Evolutionary conservation across 2,329 filamentous ascomycete species (phyloP).

Genomic region (Colletotrichum liaoningense): DNA sequence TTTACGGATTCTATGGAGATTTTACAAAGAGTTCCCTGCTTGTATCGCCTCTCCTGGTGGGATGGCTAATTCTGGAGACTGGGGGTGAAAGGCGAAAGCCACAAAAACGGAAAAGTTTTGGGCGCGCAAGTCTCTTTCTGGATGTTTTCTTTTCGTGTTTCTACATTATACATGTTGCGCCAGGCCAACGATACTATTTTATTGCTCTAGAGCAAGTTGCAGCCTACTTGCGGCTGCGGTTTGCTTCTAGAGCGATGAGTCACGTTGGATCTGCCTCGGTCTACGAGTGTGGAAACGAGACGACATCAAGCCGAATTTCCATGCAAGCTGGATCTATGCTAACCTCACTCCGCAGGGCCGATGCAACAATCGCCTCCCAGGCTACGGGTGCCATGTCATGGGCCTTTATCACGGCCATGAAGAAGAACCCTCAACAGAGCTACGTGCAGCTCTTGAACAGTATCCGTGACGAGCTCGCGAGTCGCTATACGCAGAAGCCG

Average conservation of each 20-base stretch:
- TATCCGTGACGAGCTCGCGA: conserved; percentile 90
- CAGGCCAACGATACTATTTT: conserved; percentile 37
- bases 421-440: conserved; percentile 97
- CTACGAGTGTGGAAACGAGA: conserved; percentile 17
- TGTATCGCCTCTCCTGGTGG: not conserved
- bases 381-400: conserved; percentile 98
- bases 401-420: conserved; percentile 92
- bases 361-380: conserved; percentile 90
- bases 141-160: not conserved
- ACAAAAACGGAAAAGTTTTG: not conserved
- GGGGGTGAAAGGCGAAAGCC: not conserved
- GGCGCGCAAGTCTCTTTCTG: conserved; percentile 38
- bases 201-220: conserved; percentile 56
- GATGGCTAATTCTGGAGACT: not conserved
- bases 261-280: conserved; percentile 50
- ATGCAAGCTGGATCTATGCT: not conserved
- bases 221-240: conserved; percentile 46
- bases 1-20: not conserved
- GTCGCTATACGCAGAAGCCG: conserved; percentile 93
- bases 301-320: not conserved
- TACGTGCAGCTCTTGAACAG: conserved; percentile 97
- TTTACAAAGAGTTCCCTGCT: not conserved
- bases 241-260: conserved; percentile 59
- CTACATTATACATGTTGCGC: conserved; percentile 19
- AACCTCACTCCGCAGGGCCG: conserved; percentile 70